Evolutionary conservation across 257 asterid species (phyloP).

Genomic region (Solanum sejunctum): DNA sequence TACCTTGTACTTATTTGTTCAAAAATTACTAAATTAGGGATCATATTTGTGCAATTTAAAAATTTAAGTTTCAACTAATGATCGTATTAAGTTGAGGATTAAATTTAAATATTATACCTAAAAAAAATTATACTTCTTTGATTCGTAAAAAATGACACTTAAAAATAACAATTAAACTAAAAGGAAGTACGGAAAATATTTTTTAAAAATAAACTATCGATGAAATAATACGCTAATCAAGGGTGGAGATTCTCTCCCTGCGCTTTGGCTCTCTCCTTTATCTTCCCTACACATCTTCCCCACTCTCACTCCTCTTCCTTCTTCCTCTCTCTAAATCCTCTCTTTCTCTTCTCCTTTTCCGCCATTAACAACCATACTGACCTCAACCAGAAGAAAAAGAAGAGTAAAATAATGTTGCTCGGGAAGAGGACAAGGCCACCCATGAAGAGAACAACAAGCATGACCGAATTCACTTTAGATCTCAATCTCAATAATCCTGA

Average conservation of each 20-base stretch:
- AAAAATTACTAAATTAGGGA: too few relatives aligned
- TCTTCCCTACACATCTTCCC: not conserved
- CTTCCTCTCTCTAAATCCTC: not conserved
- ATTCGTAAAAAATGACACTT: too few relatives aligned
- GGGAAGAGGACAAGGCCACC: constrained; percentile 6
- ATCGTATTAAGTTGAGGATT: too few relatives aligned
- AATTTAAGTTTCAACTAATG: too few relatives aligned
- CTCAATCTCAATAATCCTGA: not conserved
- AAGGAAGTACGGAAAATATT: not conserved
- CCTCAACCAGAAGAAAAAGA: not conserved
- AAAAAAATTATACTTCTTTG: too few relatives aligned
- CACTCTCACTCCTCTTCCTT: not conserved
- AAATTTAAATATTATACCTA: too few relatives aligned
- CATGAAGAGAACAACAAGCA: constrained; percentile 5
- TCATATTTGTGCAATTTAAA: too few relatives aligned
- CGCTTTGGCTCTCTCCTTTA: not conserved
- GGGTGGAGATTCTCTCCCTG: not conserved
- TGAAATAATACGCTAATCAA: not conserved
- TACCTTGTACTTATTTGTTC: too few relatives aligned
- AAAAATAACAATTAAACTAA: too few relatives aligned
- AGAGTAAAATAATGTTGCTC: not conserved
- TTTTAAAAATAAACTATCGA: not conserved
- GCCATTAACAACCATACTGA: not conserved
- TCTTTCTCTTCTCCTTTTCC: not conserved
- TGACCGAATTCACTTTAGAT: constrained; percentile 2